Conservation (phyloP, 2,329 filamentous ascomycete species). For the Rhexocercosporidium sp. region DNA sequence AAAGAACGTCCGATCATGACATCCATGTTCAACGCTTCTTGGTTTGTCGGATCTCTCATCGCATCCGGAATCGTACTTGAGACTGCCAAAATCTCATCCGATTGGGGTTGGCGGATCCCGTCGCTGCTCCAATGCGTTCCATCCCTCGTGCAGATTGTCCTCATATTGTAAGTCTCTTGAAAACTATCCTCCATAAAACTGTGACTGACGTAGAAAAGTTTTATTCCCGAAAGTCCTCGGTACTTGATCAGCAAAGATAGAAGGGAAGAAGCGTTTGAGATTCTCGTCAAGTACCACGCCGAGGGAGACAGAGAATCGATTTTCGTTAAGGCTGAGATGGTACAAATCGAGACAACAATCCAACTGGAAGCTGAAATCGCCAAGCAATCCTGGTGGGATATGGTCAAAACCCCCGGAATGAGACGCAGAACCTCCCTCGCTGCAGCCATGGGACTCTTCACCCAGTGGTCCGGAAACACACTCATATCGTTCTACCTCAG, state of each 20-base stretch:
- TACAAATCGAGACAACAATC: constrained; percentile 63
- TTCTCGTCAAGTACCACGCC: constrained; percentile 58
- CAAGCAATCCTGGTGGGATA: constrained; percentile 57
- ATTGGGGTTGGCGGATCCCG: constrained; percentile 50
- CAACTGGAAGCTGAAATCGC: constrained; percentile 58
- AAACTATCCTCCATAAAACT: no score
- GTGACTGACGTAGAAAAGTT: constrained; percentile 22
- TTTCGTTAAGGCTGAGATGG: constrained; percentile 63
- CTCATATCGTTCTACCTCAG: constrained; percentile 52
- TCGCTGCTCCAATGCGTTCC: constrained; percentile 47
- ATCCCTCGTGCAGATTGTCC: constrained; percentile 35
- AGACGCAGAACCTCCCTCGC: constrained; percentile 54
- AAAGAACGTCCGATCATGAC: constrained; percentile 58
- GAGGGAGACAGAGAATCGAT: constrained; percentile 56
- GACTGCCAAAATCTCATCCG: constrained; percentile 48
- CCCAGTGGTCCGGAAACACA: constrained; percentile 57
- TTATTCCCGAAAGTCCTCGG: constrained; percentile 61
- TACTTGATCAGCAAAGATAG: constrained; percentile 62
- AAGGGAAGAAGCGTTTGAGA: constrained; percentile 60
- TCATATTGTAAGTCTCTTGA: constrained; percentile 29
- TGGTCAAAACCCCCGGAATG: constrained; percentile 56
- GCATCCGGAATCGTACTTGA: constrained; percentile 50
- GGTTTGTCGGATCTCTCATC: constrained; percentile 52
- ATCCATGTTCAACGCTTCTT: constrained; percentile 59
- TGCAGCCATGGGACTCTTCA: constrained; percentile 56